Percentiles rank a stretch among this genome's conserved stretches.
Evolutionary conservation across 1,284 basidiomycete species (phyloP).

Genomic region (Marasmius oreades): DNA sequence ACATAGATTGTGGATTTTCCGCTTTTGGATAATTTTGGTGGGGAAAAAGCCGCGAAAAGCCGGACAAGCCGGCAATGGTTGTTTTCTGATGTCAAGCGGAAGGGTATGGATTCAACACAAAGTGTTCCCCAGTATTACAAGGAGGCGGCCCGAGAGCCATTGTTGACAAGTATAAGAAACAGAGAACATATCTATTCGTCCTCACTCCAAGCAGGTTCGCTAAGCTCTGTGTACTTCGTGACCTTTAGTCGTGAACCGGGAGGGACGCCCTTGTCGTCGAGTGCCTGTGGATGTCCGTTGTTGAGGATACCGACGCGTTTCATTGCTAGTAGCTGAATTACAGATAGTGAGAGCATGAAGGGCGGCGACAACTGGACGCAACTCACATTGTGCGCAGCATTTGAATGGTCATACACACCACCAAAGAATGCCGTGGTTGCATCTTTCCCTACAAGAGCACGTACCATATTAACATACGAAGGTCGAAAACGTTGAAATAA

Average conservation of each 20-base stretch:
- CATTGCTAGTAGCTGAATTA: constrained; percentile 47
- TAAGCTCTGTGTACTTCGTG: constrained; percentile 60
- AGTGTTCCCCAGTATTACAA: too few species aligned
- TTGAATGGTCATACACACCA: constrained; percentile 91
- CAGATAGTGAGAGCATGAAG: constrained; percentile 2
- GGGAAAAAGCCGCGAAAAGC: too few species aligned
- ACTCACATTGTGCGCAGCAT: constrained; percentile 83
- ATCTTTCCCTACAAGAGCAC: constrained; percentile 58
- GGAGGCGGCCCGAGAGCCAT: too few species aligned
- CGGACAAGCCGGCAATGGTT: too few species aligned
- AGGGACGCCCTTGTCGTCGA: constrained; percentile 59
- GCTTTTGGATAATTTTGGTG: too few species aligned
- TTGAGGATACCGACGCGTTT: constrained; percentile 86
- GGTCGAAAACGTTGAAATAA: constrained; percentile 78
- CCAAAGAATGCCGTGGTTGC: constrained; percentile 93
- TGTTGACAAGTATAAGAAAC: too few species aligned
- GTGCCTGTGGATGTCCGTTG: constrained; percentile 61
- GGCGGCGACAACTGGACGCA: neutral
- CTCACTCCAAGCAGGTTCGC: constrained; percentile 37
- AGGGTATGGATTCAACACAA: too few species aligned
- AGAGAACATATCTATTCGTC: constrained; percentile 19
- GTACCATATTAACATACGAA: constrained; percentile 66
- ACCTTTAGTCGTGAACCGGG: constrained; percentile 69
- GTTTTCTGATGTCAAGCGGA: too few species aligned
- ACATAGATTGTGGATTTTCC: too few species aligned